These are phyloP conservation scores for Leccinum pseudoinsigne DNA, from an alignment of 1,284 basidiomycete species.

Conservation along the genomic window DNA sequence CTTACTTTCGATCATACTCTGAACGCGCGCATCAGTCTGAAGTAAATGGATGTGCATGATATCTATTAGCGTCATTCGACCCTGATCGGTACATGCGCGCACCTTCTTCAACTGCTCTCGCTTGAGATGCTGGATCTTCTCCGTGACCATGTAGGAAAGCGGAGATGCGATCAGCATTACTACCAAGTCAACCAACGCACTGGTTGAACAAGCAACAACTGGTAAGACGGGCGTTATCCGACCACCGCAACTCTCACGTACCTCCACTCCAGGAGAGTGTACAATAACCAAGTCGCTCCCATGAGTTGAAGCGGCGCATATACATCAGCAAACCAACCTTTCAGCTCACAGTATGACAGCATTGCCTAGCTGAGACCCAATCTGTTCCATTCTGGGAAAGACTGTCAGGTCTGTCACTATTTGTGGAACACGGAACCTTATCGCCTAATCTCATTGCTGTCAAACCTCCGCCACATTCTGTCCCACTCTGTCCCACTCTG, in stretches of 20 bases:
- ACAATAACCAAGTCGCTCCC: slow-evolving; percentile 1
- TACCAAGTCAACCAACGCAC: not conserved
- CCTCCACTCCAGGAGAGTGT: slow-evolving; percentile 1
- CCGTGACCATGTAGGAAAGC: not conserved
- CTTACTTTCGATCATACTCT: not conserved
- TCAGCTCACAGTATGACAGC: no score
- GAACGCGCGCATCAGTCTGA: not conserved
- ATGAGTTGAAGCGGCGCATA: not conserved
- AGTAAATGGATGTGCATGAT: not conserved
- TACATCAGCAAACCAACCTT: no score
- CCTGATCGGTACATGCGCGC: not conserved
- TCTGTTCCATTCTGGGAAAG: no score
- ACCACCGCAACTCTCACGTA: not conserved
- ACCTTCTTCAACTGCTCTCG: slow-evolving; percentile 2
- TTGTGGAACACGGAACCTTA: no score
- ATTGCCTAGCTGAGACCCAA: no score
- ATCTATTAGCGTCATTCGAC: not conserved
- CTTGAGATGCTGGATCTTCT: not conserved
- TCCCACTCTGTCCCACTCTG: no score
- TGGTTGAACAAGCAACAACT: not conserved
- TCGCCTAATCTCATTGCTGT: no score
- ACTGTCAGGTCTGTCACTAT: no score
- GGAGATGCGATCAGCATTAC: not conserved
- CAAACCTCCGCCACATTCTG: no score
- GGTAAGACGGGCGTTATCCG: not conserved